Evolutionary conservation across 371 early-diverging fungal genomes (phyloP).

Genomic region (Blakeslea trispora): DNA sequence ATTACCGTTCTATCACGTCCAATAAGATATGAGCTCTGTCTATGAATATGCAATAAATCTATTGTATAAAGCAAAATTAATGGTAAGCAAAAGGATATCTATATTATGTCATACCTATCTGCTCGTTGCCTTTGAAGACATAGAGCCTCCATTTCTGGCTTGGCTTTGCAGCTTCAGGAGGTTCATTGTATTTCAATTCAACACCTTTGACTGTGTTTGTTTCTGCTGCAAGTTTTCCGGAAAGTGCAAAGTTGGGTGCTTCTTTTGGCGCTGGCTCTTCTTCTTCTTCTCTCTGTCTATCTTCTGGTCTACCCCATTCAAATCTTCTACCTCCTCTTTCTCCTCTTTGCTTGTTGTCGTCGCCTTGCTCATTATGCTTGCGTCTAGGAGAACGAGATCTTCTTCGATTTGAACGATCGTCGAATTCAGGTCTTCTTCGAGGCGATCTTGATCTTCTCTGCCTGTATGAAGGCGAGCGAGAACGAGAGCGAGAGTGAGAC

Average conservation of each 20-base stretch:
- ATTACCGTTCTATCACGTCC: slow-evolving; percentile 86
- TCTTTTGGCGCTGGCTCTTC: slow-evolving; percentile 54
- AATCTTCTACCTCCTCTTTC: not conserved
- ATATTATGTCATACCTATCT: slow-evolving; percentile 61
- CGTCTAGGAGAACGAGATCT: slow-evolving; percentile 4
- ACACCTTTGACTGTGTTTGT: slow-evolving; percentile 84
- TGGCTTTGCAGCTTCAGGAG: slow-evolving; percentile 87
- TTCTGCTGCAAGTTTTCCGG: slow-evolving; percentile 86
- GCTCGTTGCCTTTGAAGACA: slow-evolving; percentile 89
- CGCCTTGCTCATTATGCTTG: not conserved
- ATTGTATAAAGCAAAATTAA: not conserved
- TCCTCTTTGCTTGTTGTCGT: not conserved
- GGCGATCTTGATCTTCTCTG: slow-evolving; percentile 25
- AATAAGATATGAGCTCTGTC: slow-evolving; percentile 86
- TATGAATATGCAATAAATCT: slow-evolving; percentile 85
- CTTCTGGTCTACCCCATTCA: slow-evolving; percentile 18
- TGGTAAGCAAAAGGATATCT: too few relatives aligned
- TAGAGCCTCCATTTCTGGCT: slow-evolving; percentile 78
- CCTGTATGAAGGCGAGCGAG: slow-evolving; percentile 23
- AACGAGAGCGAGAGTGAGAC: slow-evolving; percentile 12
- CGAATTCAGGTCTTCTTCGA: slow-evolving; percentile 7
- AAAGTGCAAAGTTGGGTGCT: slow-evolving; percentile 79
- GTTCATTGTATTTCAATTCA: slow-evolving; percentile 86
- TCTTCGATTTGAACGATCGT: slow-evolving; percentile 17
- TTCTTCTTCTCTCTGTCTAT: slow-evolving; percentile 40